Percentiles rank a stretch among this genome's conserved stretches.
Conservation (phyloP, 257 asterid species). For the Buddleja alternifolia region DNA sequence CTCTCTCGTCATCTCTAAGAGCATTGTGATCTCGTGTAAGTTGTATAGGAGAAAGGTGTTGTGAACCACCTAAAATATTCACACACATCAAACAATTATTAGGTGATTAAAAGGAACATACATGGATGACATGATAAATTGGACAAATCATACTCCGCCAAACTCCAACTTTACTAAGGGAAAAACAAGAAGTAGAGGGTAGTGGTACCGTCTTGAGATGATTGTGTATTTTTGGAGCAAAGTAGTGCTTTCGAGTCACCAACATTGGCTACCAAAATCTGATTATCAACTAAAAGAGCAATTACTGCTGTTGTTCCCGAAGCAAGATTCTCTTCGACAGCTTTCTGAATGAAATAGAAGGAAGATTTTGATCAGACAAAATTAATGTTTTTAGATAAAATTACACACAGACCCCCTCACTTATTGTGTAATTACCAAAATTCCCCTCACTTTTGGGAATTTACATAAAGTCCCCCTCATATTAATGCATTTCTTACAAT, state of each 20-base stretch:
- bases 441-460: too few species aligned
- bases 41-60: not conserved
- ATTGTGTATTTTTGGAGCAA: not conserved
- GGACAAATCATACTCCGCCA: too few species aligned
- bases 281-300: constrained; percentile 4
- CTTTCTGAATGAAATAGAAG: not conserved
- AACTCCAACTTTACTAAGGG: too few species aligned
- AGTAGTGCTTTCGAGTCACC: constrained; percentile 21
- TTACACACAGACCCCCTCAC: too few species aligned
- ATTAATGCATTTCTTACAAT: too few species aligned
- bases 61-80: not conserved
- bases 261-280: constrained; percentile 22
- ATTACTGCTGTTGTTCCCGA: constrained; percentile 16
- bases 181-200: too few species aligned
- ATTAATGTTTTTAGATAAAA: not conserved
- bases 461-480: too few species aligned
- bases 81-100: too few species aligned
- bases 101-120: too few species aligned
- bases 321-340: not conserved
- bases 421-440: too few species aligned
- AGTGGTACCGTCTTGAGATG: not conserved
- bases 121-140: too few species aligned
- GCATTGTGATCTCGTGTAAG: not conserved
- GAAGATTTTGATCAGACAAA: not conserved
- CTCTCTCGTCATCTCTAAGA: not conserved